Conservation (phyloP, 2,329 filamentous ascomycete species). For the Westerdykella aurantiaca region DNA sequence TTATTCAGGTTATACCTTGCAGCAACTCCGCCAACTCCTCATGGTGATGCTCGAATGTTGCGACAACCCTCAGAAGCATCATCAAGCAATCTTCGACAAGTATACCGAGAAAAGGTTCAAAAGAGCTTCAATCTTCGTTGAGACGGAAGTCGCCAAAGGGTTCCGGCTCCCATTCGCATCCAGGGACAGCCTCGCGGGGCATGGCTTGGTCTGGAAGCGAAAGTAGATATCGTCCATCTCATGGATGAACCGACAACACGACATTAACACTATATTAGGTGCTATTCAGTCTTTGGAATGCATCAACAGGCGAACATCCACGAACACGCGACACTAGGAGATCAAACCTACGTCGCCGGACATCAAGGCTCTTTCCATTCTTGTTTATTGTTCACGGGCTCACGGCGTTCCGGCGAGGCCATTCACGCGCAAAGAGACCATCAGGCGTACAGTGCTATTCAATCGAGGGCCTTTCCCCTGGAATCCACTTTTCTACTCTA, state of each 20-base stretch:
- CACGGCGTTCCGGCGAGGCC: slow-evolving; percentile 24
- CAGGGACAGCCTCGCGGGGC: slow-evolving; percentile 31
- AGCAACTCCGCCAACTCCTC: slow-evolving; percentile 73
- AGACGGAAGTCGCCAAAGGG: slow-evolving; percentile 61
- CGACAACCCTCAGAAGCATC: slow-evolving; percentile 72
- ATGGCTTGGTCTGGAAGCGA: slow-evolving; percentile 32
- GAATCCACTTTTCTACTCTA: background rate
- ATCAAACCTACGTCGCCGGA: slow-evolving; percentile 9
- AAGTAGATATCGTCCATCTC: slow-evolving; percentile 30
- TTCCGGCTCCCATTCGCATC: slow-evolving; percentile 47
- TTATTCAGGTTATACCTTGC: slow-evolving; percentile 89
- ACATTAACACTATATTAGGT: slow-evolving; percentile 20
- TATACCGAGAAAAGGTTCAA: slow-evolving; percentile 86
- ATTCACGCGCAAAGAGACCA: background rate
- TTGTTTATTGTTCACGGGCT: slow-evolving; percentile 36
- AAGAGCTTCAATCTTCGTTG: slow-evolving; percentile 72
- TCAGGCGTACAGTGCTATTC: background rate
- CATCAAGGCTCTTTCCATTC: slow-evolving; percentile 32
- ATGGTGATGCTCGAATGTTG: slow-evolving; percentile 82
- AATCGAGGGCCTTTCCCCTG: background rate
- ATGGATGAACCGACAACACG: slow-evolving; percentile 12
- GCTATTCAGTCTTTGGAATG: slow-evolving; percentile 4
- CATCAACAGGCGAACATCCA: slow-evolving; percentile 9
- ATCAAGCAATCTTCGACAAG: slow-evolving; percentile 83
- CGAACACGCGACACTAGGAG: slow-evolving; percentile 14